phyloP scores from a whole-genome alignment of 2,329 filamentous ascomycete species.

The Penicillium sp. region DNA sequence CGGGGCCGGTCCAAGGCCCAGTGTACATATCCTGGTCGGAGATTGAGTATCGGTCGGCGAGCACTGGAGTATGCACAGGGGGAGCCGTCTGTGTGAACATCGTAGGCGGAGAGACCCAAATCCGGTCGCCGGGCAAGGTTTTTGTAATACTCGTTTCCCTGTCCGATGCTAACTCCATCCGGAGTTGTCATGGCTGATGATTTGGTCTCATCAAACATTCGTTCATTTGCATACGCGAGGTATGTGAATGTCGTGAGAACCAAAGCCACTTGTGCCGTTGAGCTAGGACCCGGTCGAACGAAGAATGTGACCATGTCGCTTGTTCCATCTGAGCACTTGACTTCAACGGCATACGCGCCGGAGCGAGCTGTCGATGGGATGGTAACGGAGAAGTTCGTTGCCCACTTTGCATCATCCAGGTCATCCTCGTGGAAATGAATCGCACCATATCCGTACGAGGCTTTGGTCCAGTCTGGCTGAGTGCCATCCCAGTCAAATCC shows the following conservation, averaged over 20 bases:
- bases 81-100: slow-evolving; percentile 33
- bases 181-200: slow-evolving; percentile 19
- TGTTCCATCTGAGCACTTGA: slow-evolving; percentile 8
- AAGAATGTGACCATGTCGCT: slow-evolving; percentile 30
- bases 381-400: slow-evolving; percentile 25
- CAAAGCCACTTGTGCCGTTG: slow-evolving; percentile 19
- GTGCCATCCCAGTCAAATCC: slow-evolving; percentile 30
- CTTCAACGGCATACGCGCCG: slow-evolving; percentile 25
- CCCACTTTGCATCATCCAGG: slow-evolving; percentile 32
- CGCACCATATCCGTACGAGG: slow-evolving; percentile 30
- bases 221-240: slow-evolving; percentile 35
- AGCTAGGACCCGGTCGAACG: slow-evolving; percentile 21
- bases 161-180: slow-evolving; percentile 11
- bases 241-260: slow-evolving; percentile 34
- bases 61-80: slow-evolving; percentile 26
- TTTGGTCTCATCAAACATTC: slow-evolving; percentile 27
- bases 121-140: slow-evolving; percentile 27
- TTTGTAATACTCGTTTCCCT: neutral
- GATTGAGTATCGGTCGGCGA: slow-evolving; percentile 32
- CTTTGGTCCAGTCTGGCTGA: slow-evolving; percentile 27
- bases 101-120: slow-evolving; percentile 34
- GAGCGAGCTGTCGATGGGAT: slow-evolving; percentile 12
- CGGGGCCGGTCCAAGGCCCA: slow-evolving; percentile 32
- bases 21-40: slow-evolving; percentile 31
- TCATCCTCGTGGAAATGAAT: slow-evolving; percentile 38